These are phyloP conservation scores for Trichoderma cornu-damae DNA, from an alignment of 2,329 filamentous ascomycete genomes.

Conservation along the genomic window DNA sequence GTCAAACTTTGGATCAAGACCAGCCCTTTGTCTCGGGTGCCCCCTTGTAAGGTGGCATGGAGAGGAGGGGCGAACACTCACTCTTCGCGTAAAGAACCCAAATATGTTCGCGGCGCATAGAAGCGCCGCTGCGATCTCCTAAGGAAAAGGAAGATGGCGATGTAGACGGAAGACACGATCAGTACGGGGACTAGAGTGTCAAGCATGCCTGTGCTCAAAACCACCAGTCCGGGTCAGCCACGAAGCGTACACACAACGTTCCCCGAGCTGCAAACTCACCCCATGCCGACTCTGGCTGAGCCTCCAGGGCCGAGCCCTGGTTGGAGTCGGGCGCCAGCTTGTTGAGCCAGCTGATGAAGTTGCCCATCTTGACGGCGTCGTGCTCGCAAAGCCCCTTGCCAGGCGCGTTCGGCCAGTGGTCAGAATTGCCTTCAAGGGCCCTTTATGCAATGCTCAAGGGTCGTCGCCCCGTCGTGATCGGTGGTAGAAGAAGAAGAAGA, in stretches of 20 bases:
- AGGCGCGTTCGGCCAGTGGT: background rate
- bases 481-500: background rate
- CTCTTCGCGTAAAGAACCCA: conserved; percentile 46
- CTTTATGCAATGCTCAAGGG: background rate
- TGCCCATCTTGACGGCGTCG: conserved; percentile 32
- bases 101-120: conserved; percentile 51
- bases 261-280: conserved; percentile 25
- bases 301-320: conserved; percentile 24
- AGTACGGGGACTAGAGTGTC: conserved; percentile 51
- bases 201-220: conserved; percentile 35
- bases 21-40: background rate
- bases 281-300: conserved; percentile 33
- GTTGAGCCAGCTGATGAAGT: conserved; percentile 38
- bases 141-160: conserved; percentile 48
- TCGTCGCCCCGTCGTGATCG: background rate
- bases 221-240: conserved; percentile 14
- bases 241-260: too few species aligned
- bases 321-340: conserved; percentile 24
- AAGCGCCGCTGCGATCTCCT: conserved; percentile 47
- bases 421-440: too few species aligned
- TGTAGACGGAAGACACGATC: conserved; percentile 43
- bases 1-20: conserved; percentile 18
- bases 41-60: background rate
- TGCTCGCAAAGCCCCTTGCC: conserved; percentile 19
- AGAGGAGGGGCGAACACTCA: conserved; percentile 30